These are phyloP conservation scores for Dioscorea alata DNA, from an alignment of 106 monocot species.

Conservation along the genomic window DNA sequence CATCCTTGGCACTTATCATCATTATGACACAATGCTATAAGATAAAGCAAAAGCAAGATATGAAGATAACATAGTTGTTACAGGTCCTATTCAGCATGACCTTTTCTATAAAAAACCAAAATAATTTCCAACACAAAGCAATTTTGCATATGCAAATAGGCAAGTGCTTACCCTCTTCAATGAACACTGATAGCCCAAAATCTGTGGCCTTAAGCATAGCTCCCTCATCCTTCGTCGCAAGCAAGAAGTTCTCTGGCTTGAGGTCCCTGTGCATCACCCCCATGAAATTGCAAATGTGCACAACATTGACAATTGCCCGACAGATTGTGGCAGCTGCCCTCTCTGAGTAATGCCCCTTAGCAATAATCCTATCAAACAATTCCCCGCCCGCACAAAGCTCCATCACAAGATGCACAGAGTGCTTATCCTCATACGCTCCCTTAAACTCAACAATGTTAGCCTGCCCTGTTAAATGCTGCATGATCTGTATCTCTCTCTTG, in stretches of 20 bases:
- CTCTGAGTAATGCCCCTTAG: slow-evolving; percentile 8
- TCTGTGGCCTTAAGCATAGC: slow-evolving; percentile 13
- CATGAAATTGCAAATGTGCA: slow-evolving; percentile 12
- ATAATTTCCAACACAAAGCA: too few relatives aligned
- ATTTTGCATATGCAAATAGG: not conserved
- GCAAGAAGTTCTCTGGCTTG: slow-evolving; percentile 18
- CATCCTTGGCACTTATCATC: too few relatives aligned
- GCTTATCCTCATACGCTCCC: slow-evolving; percentile 6
- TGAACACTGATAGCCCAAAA: slow-evolving; percentile 10
- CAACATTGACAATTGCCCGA: slow-evolving; percentile 10
- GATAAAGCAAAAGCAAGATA: too few relatives aligned
- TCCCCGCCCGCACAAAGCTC: slow-evolving; percentile 10
- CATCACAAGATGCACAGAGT: slow-evolving; percentile 13
- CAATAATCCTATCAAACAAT: slow-evolving; percentile 14
- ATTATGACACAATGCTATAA: too few relatives aligned
- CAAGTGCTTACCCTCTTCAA: slow-evolving; percentile 4
- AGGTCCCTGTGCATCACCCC: slow-evolving; percentile 13
- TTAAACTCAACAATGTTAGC: slow-evolving; percentile 11
- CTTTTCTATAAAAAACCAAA: too few relatives aligned
- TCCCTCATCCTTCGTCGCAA: slow-evolving; percentile 9
- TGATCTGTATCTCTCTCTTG: slow-evolving; percentile 12
- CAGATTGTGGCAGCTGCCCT: slow-evolving; percentile 2
- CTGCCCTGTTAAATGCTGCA: slow-evolving; percentile 15
- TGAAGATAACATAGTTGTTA: too few relatives aligned
- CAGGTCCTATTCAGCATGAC: too few relatives aligned